Conservation (phyloP, 345 rosid species). For the Carallia pectinifolia region DNA sequence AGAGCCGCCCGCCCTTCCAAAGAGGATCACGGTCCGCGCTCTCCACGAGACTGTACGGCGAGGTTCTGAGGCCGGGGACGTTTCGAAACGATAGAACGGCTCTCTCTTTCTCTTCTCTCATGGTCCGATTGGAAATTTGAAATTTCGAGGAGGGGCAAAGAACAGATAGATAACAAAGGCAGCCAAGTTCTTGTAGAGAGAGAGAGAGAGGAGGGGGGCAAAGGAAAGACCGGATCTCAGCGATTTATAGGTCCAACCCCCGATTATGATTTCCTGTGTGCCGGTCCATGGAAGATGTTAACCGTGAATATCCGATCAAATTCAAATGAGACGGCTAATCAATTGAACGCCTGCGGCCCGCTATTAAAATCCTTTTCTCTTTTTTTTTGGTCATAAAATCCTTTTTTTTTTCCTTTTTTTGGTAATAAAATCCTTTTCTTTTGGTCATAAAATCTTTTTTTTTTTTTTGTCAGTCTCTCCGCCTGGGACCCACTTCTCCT, state of each 20-base stretch:
- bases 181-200: neutral
- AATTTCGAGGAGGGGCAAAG: slow-evolving; percentile 9
- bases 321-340: no score
- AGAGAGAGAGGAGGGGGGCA: neutral
- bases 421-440: no score
- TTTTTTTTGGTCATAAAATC: no score
- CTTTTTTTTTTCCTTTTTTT: no score
- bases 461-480: no score
- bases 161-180: slow-evolving; percentile 29
- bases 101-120: slow-evolving; percentile 49
- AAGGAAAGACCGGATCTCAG: neutral
- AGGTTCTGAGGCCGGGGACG: slow-evolving; percentile 42
- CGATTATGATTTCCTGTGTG: neutral
- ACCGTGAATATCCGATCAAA: no score
- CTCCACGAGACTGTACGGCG: slow-evolving; percentile 26
- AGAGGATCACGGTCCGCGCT: slow-evolving; percentile 24
- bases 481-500: no score
- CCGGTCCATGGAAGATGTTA: slow-evolving; percentile 2
- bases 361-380: no score
- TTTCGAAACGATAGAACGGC: slow-evolving; percentile 35
- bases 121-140: slow-evolving; percentile 20
- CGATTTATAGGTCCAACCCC: no score
- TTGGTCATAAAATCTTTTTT: no score
- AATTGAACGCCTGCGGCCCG: no score
- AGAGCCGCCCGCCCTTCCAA: slow-evolving; percentile 26